Evolutionary conservation across 1,139 yeast genomes (phyloP).

Genomic region (Nakaseomyces sp.): DNA sequence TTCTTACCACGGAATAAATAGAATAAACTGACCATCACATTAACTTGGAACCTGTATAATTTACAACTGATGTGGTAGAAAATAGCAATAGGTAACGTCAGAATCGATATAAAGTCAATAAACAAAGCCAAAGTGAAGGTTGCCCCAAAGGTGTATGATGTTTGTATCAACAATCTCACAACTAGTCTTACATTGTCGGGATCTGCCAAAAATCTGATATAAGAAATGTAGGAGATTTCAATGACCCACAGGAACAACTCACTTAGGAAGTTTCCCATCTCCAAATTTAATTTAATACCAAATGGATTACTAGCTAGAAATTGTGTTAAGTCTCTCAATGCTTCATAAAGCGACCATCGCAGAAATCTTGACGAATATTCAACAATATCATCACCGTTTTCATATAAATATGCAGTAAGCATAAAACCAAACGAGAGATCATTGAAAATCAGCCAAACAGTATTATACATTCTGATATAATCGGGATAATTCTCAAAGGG

Average conservation of each 20-base stretch:
- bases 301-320: slow-evolving; percentile 92
- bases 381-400: slow-evolving; percentile 34
- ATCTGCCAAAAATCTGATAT: slow-evolving; percentile 27
- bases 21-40: slow-evolving; percentile 61
- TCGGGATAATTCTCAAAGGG: slow-evolving; percentile 44
- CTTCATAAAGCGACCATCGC: slow-evolving; percentile 26
- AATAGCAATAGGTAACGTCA: slow-evolving; percentile 65
- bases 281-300: slow-evolving; percentile 85
- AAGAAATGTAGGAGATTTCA: slow-evolving; percentile 47
- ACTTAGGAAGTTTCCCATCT: slow-evolving; percentile 77
- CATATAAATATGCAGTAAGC: slow-evolving; percentile 42
- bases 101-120: slow-evolving; percentile 54
- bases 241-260: slow-evolving; percentile 82
- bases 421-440: slow-evolving; percentile 72
- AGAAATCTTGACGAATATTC: slow-evolving; percentile 12
- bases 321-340: slow-evolving; percentile 42
- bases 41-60: slow-evolving; percentile 67
- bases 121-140: slow-evolving; percentile 60
- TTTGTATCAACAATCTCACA: slow-evolving; percentile 33
- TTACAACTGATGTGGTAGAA: slow-evolving; percentile 75
- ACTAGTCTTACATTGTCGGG: slow-evolving; percentile 29
- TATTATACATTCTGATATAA: slow-evolving; percentile 81
- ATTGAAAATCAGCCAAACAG: slow-evolving; percentile 77
- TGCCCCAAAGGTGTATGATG: slow-evolving; percentile 48
- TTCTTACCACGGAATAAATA: slow-evolving; percentile 86